Evolutionary conservation across 176 grass and related monocot genomes (phyloP).

Genomic region (Microstegium vimineum): DNA sequence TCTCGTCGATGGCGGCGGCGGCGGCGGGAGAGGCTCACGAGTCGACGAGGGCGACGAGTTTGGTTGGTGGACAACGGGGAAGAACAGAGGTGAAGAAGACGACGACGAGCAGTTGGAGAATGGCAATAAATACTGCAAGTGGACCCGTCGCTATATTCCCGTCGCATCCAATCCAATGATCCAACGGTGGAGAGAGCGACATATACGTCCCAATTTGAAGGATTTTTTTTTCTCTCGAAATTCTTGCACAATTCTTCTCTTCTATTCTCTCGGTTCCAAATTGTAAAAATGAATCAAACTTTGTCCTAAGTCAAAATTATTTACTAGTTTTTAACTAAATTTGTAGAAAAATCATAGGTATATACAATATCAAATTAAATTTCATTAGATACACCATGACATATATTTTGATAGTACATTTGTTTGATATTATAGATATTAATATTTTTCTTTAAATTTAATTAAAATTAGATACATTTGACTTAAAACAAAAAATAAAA

Average conservation of each 20-base stretch:
- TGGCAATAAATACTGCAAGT: not conserved
- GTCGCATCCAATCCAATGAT: too few relatives aligned
- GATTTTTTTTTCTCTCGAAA: not conserved
- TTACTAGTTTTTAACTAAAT: too few relatives aligned
- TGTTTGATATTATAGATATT: too few relatives aligned
- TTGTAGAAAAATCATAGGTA: too few relatives aligned
- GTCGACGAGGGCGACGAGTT: not conserved
- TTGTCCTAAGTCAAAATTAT: too few relatives aligned
- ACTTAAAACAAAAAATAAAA: too few relatives aligned
- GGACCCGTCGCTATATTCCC: not conserved
- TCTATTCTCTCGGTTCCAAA: not conserved
- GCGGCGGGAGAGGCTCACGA: not conserved
- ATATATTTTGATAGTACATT: too few relatives aligned
- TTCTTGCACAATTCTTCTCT: not conserved
- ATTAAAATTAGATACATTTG: too few relatives aligned
- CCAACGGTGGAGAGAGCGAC: not conserved
- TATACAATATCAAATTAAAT: too few relatives aligned
- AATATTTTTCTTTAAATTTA: too few relatives aligned
- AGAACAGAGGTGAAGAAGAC: not conserved
- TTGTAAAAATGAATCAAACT: not conserved
- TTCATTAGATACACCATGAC: too few relatives aligned
- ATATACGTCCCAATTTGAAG: not conserved
- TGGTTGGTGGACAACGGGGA: not conserved
- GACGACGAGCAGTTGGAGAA: not conserved
- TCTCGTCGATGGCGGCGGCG: not conserved